Conservation (phyloP, 805 yeast genomes). For the Saccharomyces kudriavzevii region DNA sequence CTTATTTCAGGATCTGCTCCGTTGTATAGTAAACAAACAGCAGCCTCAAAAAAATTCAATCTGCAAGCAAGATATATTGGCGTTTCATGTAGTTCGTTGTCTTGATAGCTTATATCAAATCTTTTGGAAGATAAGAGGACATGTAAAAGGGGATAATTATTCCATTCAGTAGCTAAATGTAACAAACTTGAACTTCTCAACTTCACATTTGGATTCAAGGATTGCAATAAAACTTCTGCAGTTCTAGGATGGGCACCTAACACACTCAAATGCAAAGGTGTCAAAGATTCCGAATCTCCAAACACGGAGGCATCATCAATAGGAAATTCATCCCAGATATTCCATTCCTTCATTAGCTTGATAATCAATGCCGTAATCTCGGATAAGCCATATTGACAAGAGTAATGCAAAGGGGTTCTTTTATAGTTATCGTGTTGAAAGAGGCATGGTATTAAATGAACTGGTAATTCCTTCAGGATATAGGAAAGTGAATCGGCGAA, state of each 20-base stretch:
- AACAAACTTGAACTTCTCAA: conserved; percentile 51
- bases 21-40: conserved; percentile 43
- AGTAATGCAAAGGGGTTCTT: conserved; percentile 84
- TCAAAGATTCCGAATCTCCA: conserved; percentile 66
- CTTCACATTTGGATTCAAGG: conserved; percentile 32
- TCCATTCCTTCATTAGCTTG: conserved; percentile 50
- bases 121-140: conserved; percentile 47
- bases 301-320: conserved; percentile 51
- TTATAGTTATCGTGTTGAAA: conserved; percentile 64
- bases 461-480: conserved; percentile 49
- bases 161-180: conserved; percentile 37
- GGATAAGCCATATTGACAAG: conserved; percentile 77
- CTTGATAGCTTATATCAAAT: conserved; percentile 56
- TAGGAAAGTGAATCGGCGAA: conserved; percentile 22
- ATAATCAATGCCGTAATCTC: conserved; percentile 53
- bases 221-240: conserved; percentile 46
- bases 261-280: conserved; percentile 80
- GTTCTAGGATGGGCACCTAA: conserved; percentile 78
- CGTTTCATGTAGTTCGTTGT: conserved; percentile 60
- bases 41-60: conserved; percentile 46
- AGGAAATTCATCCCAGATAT: conserved; percentile 42
- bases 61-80: conserved; percentile 77
- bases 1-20: conserved; percentile 70
- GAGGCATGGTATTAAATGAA: conserved; percentile 45
- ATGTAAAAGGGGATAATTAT: not conserved